Evolutionary conservation across 768 basidiomycete genomes (phyloP).

Genomic region (Xerocomus spinulosus): DNA sequence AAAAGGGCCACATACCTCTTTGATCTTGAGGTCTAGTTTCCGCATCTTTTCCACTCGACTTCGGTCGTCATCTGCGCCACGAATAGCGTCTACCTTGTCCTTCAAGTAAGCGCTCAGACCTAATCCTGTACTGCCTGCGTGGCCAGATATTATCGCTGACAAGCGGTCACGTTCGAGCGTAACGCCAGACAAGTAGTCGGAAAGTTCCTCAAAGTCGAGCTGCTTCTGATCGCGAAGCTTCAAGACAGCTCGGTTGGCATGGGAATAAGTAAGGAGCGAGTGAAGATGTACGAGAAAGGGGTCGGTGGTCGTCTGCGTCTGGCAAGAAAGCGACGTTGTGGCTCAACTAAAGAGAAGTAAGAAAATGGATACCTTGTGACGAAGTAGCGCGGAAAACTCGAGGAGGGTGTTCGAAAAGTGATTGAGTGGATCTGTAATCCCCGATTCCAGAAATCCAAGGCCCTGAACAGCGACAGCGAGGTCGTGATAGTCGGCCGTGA

Average conservation of each 20-base stretch:
- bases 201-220: slow-evolving; percentile 95
- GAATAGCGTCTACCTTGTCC: slow-evolving; percentile 86
- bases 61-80: slow-evolving; percentile 91
- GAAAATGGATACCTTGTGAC: slow-evolving; percentile 61
- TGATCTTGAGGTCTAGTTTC: slow-evolving; percentile 90
- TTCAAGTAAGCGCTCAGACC: slow-evolving; percentile 87
- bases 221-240: slow-evolving; percentile 98
- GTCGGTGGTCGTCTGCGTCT: slow-evolving; percentile 90
- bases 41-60: slow-evolving; percentile 90
- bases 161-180: slow-evolving; percentile 90
- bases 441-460: slow-evolving; percentile 95
- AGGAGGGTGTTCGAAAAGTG: slow-evolving; percentile 95
- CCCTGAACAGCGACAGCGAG: slow-evolving; percentile 94
- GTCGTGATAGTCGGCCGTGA: slow-evolving; percentile 96
- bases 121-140: slow-evolving; percentile 77
- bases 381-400: slow-evolving; percentile 87
- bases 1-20: slow-evolving; percentile 58
- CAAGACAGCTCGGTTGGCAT: slow-evolving; percentile 89
- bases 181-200: slow-evolving; percentile 90
- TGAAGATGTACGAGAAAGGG: slow-evolving; percentile 89
- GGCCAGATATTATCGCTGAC: slow-evolving; percentile 84
- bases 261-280: slow-evolving; percentile 88
- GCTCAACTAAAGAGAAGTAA: not conserved
- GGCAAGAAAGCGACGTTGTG: slow-evolving; percentile 4
- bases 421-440: slow-evolving; percentile 96